A percentile compares a stretch with the other conserved stretches of the same genome.
These are phyloP conservation scores for Entomortierella beljakovae DNA, from an alignment of 192 early-diverging fungal species.

Conservation along the genomic window DNA sequence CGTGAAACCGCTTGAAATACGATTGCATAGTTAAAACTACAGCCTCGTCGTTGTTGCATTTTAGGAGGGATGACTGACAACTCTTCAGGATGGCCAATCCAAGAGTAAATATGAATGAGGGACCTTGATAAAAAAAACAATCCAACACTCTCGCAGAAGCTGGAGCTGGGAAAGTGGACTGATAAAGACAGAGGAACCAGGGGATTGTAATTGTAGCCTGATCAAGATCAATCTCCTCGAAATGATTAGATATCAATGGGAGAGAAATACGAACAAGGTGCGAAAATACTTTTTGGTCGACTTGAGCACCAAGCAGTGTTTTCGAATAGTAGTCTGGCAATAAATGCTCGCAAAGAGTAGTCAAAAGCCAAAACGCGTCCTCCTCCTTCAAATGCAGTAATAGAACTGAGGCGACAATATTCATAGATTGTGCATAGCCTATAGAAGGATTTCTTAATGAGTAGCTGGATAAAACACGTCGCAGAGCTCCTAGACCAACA, in stretches of 20 bases:
- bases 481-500: slow-evolving; percentile 31
- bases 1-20: slow-evolving; percentile 29
- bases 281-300: slow-evolving; percentile 45
- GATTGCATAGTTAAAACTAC: slow-evolving; percentile 33
- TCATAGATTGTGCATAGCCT: slow-evolving; percentile 54
- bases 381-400: slow-evolving; percentile 49
- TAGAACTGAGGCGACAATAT: slow-evolving; percentile 35
- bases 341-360: slow-evolving; percentile 42
- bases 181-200: slow-evolving; percentile 45
- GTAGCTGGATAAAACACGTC: slow-evolving; percentile 30
- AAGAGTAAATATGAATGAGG: slow-evolving; percentile 34
- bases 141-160: slow-evolving; percentile 33
- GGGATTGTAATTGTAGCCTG: slow-evolving; percentile 46
- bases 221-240: slow-evolving; percentile 33
- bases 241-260: slow-evolving; percentile 19
- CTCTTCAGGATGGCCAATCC: slow-evolving; percentile 49
- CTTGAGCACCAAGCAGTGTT: slow-evolving; percentile 24
- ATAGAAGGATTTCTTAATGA: slow-evolving; percentile 35
- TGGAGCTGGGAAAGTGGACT: slow-evolving; percentile 16
- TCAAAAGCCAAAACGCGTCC: slow-evolving; percentile 42
- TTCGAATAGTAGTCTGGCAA: slow-evolving; percentile 48
- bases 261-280: slow-evolving; percentile 28
- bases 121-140: slow-evolving; percentile 36
- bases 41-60: slow-evolving; percentile 30
- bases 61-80: slow-evolving; percentile 19